phyloP scores from a whole-genome alignment of 345 rosid species.

The Eucalyptus sideroxylon region DNA sequence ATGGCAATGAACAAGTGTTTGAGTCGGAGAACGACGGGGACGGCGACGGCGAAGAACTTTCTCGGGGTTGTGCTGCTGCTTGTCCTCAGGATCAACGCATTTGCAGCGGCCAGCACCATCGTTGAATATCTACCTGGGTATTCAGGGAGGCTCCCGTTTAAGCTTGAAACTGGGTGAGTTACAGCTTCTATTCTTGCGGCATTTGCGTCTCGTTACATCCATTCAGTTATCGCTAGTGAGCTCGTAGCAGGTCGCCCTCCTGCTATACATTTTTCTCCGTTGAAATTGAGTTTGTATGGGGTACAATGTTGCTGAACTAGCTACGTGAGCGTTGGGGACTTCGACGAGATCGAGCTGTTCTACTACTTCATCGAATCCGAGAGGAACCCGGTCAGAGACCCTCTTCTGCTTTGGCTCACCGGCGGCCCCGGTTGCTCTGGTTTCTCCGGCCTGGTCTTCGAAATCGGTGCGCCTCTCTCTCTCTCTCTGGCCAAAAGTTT shows the following conservation, averaged over 20 bases:
- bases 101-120: background rate
- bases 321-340: conserved; percentile 15
- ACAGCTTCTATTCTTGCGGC: background rate
- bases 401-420: conserved; percentile 29
- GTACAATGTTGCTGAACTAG: background rate
- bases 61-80: background rate
- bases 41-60: background rate
- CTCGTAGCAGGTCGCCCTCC: background rate
- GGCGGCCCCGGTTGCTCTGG: conserved; percentile 37
- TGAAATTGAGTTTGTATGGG: background rate
- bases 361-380: conserved; percentile 29
- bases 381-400: conserved; percentile 11
- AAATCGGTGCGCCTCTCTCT: conserved; percentile 6
- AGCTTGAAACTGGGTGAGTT: conserved; percentile 24
- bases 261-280: background rate
- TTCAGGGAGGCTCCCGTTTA: conserved; percentile 25
- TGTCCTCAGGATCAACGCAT: background rate
- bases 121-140: conserved; percentile 6
- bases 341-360: conserved; percentile 18
- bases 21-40: background rate
- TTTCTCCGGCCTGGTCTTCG: conserved; percentile 25
- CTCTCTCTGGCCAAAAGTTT: background rate
- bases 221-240: background rate
- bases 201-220: background rate
- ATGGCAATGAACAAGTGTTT: background rate